These are phyloP conservation scores for Talaromyces sp. DNA, from an alignment of 2,329 filamentous ascomycete genomes.

Conservation along the genomic window DNA sequence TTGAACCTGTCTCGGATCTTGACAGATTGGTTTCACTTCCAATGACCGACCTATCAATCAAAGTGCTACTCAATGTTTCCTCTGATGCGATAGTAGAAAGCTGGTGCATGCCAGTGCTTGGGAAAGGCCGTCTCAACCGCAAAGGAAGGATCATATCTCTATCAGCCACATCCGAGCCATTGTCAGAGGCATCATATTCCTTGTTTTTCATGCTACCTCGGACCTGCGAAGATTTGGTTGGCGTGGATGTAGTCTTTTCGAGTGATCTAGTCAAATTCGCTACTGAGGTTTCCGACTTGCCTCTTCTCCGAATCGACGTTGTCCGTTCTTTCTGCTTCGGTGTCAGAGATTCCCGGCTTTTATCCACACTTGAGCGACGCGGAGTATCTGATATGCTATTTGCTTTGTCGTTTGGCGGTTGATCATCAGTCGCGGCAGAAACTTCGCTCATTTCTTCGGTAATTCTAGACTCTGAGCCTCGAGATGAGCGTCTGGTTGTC, in stretches of 20 bases:
- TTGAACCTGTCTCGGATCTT: slow-evolving; percentile 24
- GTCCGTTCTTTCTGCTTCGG: slow-evolving; percentile 12
- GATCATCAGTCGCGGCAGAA: slow-evolving; percentile 22
- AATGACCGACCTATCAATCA: slow-evolving; percentile 25
- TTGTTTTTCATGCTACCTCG: background rate
- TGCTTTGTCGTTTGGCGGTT: slow-evolving; percentile 3
- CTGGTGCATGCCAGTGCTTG: slow-evolving; percentile 53
- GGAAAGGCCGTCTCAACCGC: slow-evolving; percentile 48
- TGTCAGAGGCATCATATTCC: slow-evolving; percentile 31
- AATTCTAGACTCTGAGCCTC: slow-evolving; percentile 26
- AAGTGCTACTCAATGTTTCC: slow-evolving; percentile 50
- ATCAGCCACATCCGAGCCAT: slow-evolving; percentile 39
- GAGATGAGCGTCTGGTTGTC: slow-evolving; percentile 31
- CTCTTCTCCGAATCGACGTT: background rate
- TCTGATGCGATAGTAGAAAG: slow-evolving; percentile 61
- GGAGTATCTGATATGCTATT: background rate
- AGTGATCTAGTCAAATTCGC: background rate
- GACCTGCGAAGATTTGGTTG: slow-evolving; percentile 4
- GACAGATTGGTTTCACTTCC: slow-evolving; percentile 26
- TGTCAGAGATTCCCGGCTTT: background rate
- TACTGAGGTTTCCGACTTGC: slow-evolving; percentile 6
- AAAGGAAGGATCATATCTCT: slow-evolving; percentile 42
- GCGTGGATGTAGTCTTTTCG: slow-evolving; percentile 4
- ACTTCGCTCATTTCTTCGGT: slow-evolving; percentile 24
- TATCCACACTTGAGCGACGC: slow-evolving; percentile 13